Base-by-base conservation (phyloP, 371 early-diverging fungal species). In the Zychaea mexicana region DNA sequence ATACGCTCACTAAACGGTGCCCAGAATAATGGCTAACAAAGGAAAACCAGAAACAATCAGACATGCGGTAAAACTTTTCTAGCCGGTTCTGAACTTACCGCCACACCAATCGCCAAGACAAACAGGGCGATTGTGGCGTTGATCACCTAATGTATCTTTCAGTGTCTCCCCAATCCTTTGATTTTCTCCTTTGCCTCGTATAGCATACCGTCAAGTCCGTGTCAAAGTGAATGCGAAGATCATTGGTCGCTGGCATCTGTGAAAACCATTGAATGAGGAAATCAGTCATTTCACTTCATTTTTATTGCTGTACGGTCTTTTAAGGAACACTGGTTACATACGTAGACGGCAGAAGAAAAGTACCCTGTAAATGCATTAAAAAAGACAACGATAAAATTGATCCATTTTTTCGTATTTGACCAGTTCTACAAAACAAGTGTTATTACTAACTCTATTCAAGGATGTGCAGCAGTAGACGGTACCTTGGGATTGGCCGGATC, bases 1-100 rank as follows among this genome's bases (percentile, higher is more conserved):
- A 78, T 55, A 24, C 73, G 62, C 26, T 78, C 78, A 60, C 69
- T 69, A 9, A 78, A 33, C 2, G 78, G 78, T 22, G 74, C 75
- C 73, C 75, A 73, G 26, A 71, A 67, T 21, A 78, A 52, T 46
- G 78, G 78, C 74, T 73, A 65, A 24, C 30, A 19, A 12, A 52
- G 27, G 46, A 36, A 21, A 55, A 22, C 32, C n/a, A 38, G 19
- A 33, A 10, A 56, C 22, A 32, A 15, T 42, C 7, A 38, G 17
- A 32, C 4, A 45, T 46, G 49, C 15, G 19, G 24, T 52, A 15
- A n/a, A 8, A 2, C 27, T 26, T 6, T 38, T 58, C 30, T 57
- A 10, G n/a, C n/a, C n/a, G n/a, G n/a, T n/a, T n/a, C 22, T 9
- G 7, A 19, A 57, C 68, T 62, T 58, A 64, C 69, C 22, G 65